A percentile compares a stretch with the other conserved stretches of the same genome.
phyloP scores from a whole-genome alignment of 345 rosid genomes.

The Boechera divaricarpa region DNA sequence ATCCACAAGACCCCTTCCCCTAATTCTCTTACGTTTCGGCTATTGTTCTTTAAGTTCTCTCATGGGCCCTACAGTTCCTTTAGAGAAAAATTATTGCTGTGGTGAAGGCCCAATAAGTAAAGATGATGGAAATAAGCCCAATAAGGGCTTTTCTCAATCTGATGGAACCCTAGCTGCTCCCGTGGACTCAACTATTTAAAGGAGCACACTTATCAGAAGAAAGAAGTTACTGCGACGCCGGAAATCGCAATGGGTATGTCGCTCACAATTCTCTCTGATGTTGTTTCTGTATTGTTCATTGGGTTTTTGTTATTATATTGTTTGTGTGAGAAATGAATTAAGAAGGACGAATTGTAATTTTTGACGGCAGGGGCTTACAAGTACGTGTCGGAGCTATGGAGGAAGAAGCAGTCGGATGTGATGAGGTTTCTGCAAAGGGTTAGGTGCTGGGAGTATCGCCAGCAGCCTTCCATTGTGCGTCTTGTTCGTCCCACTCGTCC shows the following conservation, averaged over 20 bases:
- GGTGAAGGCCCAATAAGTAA: neutral
- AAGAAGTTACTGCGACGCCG: conserved; percentile 41
- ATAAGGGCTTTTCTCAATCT: neutral
- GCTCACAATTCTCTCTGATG: neutral
- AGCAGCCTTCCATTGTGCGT: conserved; percentile 94
- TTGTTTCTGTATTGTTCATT: neutral
- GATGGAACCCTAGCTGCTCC: conserved; percentile 32
- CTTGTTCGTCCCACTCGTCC: conserved; percentile 95
- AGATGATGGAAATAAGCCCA: conserved; percentile 5
- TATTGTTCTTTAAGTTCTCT: neutral
- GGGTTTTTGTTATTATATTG: neutral
- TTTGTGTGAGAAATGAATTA: neutral
- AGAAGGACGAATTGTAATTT: neutral
- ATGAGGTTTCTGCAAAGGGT: conserved; percentile 98
- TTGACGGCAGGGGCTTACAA: conserved; percentile 76
- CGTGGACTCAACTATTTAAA: conserved; percentile 14
- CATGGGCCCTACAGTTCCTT: neutral
- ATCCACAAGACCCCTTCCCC: neutral
- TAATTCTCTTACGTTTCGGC: neutral
- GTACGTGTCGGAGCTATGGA: conserved; percentile 98
- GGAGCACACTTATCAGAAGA: conserved; percentile 8
- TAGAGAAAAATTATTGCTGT: neutral
- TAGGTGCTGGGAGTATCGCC: conserved; percentile 99
- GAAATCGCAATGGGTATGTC: conserved; percentile 42
- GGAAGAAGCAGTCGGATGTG: conserved; percentile 99